phyloP scores from a whole-genome alignment of 768 basidiomycete genomes.

The Galerina sulciceps region DNA sequence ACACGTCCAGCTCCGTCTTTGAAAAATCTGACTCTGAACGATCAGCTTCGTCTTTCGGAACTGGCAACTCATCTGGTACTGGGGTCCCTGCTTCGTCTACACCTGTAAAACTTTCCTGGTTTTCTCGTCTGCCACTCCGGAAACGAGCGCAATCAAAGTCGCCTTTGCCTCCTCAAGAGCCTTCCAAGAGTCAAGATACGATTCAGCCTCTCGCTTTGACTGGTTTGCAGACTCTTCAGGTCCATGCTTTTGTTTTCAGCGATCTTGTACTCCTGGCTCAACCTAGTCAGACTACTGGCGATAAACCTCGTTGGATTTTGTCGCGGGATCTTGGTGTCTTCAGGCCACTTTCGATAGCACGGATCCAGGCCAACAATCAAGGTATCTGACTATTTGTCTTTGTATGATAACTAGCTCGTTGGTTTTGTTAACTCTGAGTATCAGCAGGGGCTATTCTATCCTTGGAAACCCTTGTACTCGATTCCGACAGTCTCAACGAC shows the following conservation, averaged over 20 bases:
- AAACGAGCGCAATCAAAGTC: conserved; percentile 24
- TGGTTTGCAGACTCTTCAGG: conserved; percentile 20
- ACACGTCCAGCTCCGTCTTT: conserved; percentile 44
- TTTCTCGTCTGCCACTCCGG: conserved; percentile 28
- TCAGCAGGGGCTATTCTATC: conserved; percentile 17
- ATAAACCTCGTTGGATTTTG: conserved; percentile 27
- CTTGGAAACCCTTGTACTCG: conserved; percentile 20
- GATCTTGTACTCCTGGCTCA: conserved; percentile 69
- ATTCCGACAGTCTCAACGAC: conserved; percentile 17
- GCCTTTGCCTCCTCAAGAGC: conserved; percentile 2
- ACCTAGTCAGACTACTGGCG: conserved; percentile 24
- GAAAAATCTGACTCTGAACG: conserved; percentile 45
- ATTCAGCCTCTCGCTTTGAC: neutral
- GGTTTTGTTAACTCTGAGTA: conserved; percentile 6
- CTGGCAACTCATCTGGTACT: neutral
- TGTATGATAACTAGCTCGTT: neutral
- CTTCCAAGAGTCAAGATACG: neutral
- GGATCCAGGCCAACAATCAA: conserved; percentile 24
- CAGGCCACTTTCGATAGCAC: conserved; percentile 48
- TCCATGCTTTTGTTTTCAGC: conserved; percentile 59
- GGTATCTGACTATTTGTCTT: conserved; percentile 13
- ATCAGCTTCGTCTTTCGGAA: conserved; percentile 27
- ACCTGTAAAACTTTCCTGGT: conserved; percentile 26
- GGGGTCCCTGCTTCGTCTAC: conserved; percentile 16
- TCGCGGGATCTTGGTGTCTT: conserved; percentile 42